phyloP scores from a whole-genome alignment of 2,329 filamentous ascomycete genomes.

The Alternaria burnsii region DNA sequence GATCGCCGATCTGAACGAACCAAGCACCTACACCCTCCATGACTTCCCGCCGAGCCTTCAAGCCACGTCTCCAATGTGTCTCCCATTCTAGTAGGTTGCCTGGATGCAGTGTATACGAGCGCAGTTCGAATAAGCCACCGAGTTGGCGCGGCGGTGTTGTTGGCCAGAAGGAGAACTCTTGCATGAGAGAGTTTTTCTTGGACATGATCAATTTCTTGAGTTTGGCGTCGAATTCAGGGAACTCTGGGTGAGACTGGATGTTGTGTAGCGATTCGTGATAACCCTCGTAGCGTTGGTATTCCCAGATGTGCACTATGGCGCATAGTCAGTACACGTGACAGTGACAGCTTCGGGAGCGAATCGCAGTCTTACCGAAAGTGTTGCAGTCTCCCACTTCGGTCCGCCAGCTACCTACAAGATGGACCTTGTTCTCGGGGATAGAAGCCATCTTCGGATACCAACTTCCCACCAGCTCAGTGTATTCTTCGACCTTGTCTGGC shows the following conservation, averaged over 20 bases:
- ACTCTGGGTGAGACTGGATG: constrained; percentile 85
- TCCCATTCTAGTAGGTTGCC: constrained; percentile 98
- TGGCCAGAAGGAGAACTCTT: constrained; percentile 99
- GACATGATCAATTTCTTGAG: constrained; percentile 84
- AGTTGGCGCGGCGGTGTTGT: constrained; percentile 89
- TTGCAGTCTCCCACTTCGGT: constrained; percentile 98
- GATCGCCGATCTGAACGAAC: constrained; percentile 97
- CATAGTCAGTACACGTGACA: constrained; percentile 14
- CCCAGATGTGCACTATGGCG: constrained; percentile 94
- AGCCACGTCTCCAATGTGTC: constrained; percentile 93
- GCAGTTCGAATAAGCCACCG: constrained; percentile 92
- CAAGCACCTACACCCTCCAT: constrained; percentile 99
- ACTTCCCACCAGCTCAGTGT: constrained; percentile 83
- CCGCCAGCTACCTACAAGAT: constrained; percentile 97
- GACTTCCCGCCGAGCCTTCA: constrained; percentile 90
- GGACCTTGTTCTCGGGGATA: constrained; percentile 87
- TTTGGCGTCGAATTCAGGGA: constrained; percentile 81
- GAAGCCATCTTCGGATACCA: constrained; percentile 94
- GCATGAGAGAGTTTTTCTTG: constrained; percentile 93
- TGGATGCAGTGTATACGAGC: constrained; percentile 94
- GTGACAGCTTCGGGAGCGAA: not conserved
- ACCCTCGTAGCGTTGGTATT: constrained; percentile 96
- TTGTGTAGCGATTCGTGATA: constrained; percentile 91
- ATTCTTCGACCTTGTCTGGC: constrained; percentile 94
- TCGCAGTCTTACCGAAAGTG: constrained; percentile 77